Conservation (phyloP, 1,284 basidiomycete species). For the Ustilago tritici region DNA sequence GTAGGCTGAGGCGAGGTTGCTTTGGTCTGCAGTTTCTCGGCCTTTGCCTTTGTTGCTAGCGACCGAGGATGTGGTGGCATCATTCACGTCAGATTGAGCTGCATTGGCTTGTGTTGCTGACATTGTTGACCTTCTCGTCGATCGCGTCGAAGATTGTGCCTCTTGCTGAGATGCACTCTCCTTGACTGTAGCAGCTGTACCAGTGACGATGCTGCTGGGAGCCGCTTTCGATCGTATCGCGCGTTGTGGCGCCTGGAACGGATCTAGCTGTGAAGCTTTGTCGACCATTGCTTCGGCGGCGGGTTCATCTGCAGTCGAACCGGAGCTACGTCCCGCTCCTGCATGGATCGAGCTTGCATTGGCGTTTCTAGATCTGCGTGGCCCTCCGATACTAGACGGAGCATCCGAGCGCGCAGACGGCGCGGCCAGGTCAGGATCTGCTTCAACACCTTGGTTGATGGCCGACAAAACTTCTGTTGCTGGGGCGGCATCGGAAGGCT, state of each 20-base stretch:
- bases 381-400: constrained; percentile 27
- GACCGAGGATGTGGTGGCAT: neutral
- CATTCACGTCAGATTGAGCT: neutral
- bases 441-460: neutral
- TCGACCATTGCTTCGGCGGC: constrained; percentile 11
- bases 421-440: neutral
- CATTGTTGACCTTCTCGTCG: neutral
- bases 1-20: neutral
- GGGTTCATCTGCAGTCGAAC: neutral
- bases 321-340: neutral
- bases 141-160: neutral
- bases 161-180: constrained; percentile 38
- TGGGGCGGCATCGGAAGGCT: neutral
- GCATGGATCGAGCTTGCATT: constrained; percentile 3
- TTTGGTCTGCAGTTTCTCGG: constrained; percentile 1
- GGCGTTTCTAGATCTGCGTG: neutral
- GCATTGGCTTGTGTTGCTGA: neutral
- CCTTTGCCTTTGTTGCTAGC: constrained; percentile 28
- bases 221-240: constrained; percentile 7
- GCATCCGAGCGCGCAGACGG: constrained; percentile 9
- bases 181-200: constrained; percentile 11
- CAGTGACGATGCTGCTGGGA: neutral
- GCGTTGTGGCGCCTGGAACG: constrained; percentile 21
- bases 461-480: neutral
- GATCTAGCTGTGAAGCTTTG: constrained; percentile 43